Base-by-base conservation (phyloP, 1,139 yeast genomes). In the Yamadazyma epiphylla region DNA sequence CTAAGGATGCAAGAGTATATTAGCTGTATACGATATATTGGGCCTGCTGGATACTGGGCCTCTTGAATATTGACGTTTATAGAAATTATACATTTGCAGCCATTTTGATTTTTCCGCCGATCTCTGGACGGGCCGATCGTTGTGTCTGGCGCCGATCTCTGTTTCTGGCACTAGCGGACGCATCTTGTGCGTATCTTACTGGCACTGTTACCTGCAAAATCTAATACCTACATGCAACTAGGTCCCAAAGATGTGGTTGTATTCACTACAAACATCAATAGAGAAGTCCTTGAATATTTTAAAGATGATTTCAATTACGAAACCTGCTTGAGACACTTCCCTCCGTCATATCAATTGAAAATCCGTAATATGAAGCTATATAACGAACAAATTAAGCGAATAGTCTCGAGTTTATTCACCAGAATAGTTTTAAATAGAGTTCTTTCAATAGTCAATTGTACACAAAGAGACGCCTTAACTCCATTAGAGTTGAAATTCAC, bases 261-360 rank as follows among this genome's bases (percentile, higher is more conserved):
- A 5, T 55, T 54, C 39, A 45, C 55, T 16, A 38, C 53, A 11
- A 36, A 39, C 5, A 29, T 48, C 12, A 35, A 48, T 0, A 31
- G 35, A 5, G 35, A 34, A 5, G 27, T 60, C 12, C 22, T 33
- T 3, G 37, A 32, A 0, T 45, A 37, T 20, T 45, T 64, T 5
- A 22, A 33, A 4, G 69, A 66, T 39, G 70, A 62, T 29, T 65
- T 39, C 39, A 51, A 53, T 36, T 64, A 58, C 31, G 73, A 65
- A 38, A 25, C 36, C 2, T 19, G 35, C 5, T 38, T 74, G 30
- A 48, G 78, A 29, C 41, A 60, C 5, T 43, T 74, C 2, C 28
- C 39, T 25, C 47, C 67, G 19, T 33, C 42, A 4, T 54, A 50
- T 13, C 77, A 67, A 36, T 39, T 45, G 9, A 43, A 42, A 22